phyloP scores from a whole-genome alignment of 2,329 filamentous ascomycete genomes.

The Aureobasidium sp. region DNA sequence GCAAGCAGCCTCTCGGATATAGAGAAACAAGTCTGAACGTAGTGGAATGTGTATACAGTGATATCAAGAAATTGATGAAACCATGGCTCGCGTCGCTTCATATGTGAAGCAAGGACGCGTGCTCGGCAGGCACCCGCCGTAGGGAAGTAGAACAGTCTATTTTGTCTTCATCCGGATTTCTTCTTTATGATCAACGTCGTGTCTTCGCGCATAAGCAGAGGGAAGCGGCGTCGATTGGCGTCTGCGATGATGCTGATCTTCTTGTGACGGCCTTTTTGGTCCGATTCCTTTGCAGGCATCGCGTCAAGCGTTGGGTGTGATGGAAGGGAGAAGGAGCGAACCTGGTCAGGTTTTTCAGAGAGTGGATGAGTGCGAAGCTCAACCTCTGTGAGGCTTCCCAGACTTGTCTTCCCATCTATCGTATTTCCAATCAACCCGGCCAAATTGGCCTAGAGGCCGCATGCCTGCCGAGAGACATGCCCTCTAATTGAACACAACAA shows the following conservation, averaged over 20 bases:
- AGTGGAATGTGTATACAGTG: not conserved
- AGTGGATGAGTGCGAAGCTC: not conserved
- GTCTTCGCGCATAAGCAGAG: not conserved
- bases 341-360: not conserved
- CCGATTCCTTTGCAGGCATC: conserved; percentile 4
- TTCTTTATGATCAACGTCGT: not conserved
- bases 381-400: not conserved
- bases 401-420: not conserved
- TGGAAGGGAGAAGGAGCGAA: conserved; percentile 12
- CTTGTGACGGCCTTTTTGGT: not conserved
- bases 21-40: not conserved
- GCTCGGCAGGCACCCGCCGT: conserved; percentile 3
- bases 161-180: not conserved
- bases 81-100: not conserved
- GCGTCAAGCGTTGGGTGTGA: not conserved
- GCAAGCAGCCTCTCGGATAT: not conserved
- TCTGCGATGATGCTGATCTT: not conserved
- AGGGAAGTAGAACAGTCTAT: not conserved
- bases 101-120: conserved; percentile 8
- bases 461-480: conserved; percentile 4
- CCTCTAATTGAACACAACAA: conserved; percentile 11
- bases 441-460: conserved; percentile 5
- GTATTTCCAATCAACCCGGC: conserved; percentile 12
- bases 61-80: conserved; percentile 2
- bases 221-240: not conserved